Percentiles rank a stretch among this genome's conserved stretches.
phyloP scores from a whole-genome alignment of 768 basidiomycete species.

The Suillus discolor region DNA sequence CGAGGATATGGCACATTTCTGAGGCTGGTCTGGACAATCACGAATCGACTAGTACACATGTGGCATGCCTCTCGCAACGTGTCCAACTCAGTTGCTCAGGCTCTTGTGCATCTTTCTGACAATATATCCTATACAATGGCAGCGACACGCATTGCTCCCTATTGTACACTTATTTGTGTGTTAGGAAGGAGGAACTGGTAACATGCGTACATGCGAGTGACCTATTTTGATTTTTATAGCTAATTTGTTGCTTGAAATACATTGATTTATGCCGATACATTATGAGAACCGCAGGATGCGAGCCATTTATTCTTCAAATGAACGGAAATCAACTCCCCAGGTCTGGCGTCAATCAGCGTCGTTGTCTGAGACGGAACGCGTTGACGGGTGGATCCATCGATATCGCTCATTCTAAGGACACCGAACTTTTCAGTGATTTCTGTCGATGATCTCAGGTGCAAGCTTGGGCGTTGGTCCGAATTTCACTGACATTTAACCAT shows the following conservation, averaged over 20 bases:
- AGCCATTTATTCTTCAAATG: neutral
- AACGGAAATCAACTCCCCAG: neutral
- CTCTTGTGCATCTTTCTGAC: neutral
- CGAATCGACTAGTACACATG: neutral
- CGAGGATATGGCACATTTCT: neutral
- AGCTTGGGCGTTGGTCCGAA: too few species aligned
- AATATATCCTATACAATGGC: too few species aligned
- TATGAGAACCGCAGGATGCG: neutral
- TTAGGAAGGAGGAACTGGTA: slow-evolving; percentile 28
- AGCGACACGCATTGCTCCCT: too few species aligned
- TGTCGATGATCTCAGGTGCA: neutral
- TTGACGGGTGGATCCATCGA: too few species aligned
- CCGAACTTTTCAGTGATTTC: neutral
- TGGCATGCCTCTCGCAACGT: neutral
- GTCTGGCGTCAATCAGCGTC: neutral
- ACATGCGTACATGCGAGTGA: neutral
- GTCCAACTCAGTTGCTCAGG: neutral
- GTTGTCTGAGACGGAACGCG: neutral
- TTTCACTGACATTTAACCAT: too few species aligned
- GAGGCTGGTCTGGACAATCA: neutral
- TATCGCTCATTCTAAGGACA: neutral
- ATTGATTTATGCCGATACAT: neutral
- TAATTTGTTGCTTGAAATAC: neutral
- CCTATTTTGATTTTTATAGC: neutral
- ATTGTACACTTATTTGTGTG: slow-evolving; percentile 1